A percentile compares a stretch with the other conserved stretches of the same genome.
Conservation (phyloP, 2,329 filamentous ascomycete genomes). For the Fusarium sp. region DNA sequence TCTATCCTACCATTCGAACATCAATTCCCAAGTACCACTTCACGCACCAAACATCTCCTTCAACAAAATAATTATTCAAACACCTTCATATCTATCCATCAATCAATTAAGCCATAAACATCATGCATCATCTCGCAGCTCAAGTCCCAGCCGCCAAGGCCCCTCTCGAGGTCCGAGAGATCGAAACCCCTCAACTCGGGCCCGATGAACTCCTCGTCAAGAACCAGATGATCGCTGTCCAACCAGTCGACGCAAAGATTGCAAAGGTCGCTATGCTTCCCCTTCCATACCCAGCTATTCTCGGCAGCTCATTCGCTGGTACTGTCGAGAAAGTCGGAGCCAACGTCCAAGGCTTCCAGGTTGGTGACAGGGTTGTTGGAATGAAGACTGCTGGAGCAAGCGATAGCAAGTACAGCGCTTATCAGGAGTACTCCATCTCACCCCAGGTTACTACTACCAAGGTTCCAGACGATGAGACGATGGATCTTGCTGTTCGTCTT, state of each 20-base stretch:
- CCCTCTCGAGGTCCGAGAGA: constrained; percentile 19
- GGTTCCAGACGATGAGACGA: constrained; percentile 3
- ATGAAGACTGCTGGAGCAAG: constrained; percentile 33
- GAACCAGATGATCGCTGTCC: constrained; percentile 37
- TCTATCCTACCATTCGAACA: neutral
- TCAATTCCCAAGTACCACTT: accelerated
- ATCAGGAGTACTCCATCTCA: constrained; percentile 29
- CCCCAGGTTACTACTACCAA: constrained; percentile 25
- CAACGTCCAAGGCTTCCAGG: constrained; percentile 17
- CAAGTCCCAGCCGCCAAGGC: constrained; percentile 35
- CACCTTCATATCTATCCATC: too few species aligned
- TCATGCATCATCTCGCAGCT: constrained; percentile 37
- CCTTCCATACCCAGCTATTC: constrained; percentile 28
- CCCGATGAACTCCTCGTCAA: constrained; percentile 38
- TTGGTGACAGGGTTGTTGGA: constrained; percentile 37
- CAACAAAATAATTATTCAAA: too few species aligned
- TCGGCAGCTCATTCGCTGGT: constrained; percentile 36
- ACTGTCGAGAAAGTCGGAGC: constrained; percentile 28
- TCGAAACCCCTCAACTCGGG: constrained; percentile 37
- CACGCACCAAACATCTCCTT: neutral
- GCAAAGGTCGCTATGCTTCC: constrained; percentile 40
- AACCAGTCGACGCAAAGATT: constrained; percentile 41
- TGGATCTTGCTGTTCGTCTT: constrained; percentile 34
- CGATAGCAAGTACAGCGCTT: constrained; percentile 38
- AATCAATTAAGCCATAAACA: neutral